phyloP scores from a whole-genome alignment of 2,329 filamentous ascomycete species.

The Fusarium heterosporum region DNA sequence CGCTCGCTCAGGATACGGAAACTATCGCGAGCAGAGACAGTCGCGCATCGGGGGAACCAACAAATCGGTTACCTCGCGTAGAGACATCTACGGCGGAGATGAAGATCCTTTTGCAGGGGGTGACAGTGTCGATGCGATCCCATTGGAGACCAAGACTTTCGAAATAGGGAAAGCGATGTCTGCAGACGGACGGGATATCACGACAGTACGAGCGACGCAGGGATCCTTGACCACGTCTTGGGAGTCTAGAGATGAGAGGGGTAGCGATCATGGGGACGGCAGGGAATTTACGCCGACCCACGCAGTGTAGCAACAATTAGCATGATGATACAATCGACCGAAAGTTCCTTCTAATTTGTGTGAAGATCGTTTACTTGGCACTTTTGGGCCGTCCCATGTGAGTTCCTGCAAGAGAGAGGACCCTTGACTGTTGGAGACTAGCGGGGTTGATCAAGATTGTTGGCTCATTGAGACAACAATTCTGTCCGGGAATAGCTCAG shows the following conservation, averaged over 20 bases:
- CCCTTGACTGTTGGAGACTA: not conserved
- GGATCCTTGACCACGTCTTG: constrained; percentile 11
- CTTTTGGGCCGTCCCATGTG: not conserved
- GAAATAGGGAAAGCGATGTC: not conserved
- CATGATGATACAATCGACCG: not conserved
- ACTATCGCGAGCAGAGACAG: constrained; percentile 5
- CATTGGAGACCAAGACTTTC: constrained; percentile 5
- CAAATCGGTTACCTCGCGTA: constrained; percentile 4
- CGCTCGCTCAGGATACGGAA: constrained; percentile 11
- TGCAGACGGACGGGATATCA: not conserved
- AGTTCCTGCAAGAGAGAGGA: not conserved
- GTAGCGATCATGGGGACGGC: constrained; percentile 5
- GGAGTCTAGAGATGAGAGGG: constrained; percentile 10
- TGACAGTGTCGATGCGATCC: constrained; percentile 12
- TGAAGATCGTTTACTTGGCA: not conserved
- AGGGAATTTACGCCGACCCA: constrained; percentile 22
- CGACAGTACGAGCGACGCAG: not conserved
- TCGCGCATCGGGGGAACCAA: not conserved
- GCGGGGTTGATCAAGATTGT: not conserved
- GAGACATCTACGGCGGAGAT: constrained; percentile 8
- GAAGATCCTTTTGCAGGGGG: constrained; percentile 17
- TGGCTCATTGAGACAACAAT: not conserved
- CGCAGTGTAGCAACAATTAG: not conserved
- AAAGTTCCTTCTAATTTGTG: not conserved
- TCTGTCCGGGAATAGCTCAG: not conserved